These are phyloP conservation scores for Trichosporon sp. DNA, from an alignment of 1,284 basidiomycete genomes.

Conservation along the genomic window DNA sequence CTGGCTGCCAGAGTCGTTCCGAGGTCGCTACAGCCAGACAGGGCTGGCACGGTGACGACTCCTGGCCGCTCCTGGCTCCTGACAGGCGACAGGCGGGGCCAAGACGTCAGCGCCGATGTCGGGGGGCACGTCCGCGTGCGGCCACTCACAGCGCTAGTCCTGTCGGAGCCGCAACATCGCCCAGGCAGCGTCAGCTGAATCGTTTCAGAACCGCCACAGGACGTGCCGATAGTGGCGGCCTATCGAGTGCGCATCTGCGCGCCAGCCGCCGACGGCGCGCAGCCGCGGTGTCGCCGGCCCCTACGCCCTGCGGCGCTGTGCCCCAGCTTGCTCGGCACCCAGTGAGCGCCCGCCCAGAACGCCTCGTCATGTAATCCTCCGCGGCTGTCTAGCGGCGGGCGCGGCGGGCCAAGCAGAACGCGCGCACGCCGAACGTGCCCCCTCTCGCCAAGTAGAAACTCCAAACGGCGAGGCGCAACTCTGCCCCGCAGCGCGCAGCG, in stretches of 20 bases:
- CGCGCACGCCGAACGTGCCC: neutral
- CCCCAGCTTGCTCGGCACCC: neutral
- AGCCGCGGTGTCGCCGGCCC: neutral
- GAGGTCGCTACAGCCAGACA: no score
- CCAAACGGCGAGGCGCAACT: no score
- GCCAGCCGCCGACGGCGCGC: neutral
- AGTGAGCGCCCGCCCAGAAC: neutral
- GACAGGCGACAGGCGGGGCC: neutral
- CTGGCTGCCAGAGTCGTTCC: neutral
- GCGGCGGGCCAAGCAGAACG: neutral
- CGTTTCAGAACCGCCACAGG: neutral
- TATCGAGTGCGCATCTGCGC: neutral
- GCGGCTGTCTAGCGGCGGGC: neutral
- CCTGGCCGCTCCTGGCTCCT: neutral
- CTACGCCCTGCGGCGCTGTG: neutral
- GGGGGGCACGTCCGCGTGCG: neutral
- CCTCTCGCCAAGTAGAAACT: neutral
- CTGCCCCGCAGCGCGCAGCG: neutral
- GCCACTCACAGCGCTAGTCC: neutral
- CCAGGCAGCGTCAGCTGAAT: neutral
- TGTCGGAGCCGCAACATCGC: neutral
- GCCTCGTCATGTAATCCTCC: neutral
- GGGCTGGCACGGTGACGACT: no score
- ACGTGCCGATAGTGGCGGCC: neutral
- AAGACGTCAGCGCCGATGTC: neutral